Evolutionary conservation across 768 basidiomycete species (phyloP), one percentile per base, ranked within the genome.

Genomic region (Gelatoporia subvermispora): DNA sequence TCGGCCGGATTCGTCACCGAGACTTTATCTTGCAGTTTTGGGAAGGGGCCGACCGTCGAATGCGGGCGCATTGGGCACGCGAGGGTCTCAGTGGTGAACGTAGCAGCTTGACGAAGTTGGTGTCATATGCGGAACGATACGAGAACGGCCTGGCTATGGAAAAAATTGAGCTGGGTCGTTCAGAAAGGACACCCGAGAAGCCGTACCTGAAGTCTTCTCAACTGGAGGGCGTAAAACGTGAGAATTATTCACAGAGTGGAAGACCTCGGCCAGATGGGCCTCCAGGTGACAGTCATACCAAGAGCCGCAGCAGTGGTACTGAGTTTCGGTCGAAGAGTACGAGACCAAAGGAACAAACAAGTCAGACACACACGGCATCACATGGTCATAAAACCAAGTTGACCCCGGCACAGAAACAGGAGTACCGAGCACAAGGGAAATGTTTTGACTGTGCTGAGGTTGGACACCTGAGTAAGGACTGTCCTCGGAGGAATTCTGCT

Each of bases 241-340:
- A n/a, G n/a, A n/a, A n/a, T n/a, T 48, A 55, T 64, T 2, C 63
- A 64, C 34, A 64, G 71, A 36, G 40, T 75, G 0, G 60, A 67
- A 20, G 65, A 64, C 15, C 35, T 72, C 0, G 68, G 55, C 50
- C 57, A 58, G 10, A 66, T 68, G 47, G 65, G 9, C 35, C 35
- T n/a, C 9, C 35, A 35, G 35, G 35, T n/a, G n/a, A n/a, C 9
- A 35, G n/a, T n/a, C 9, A 35, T n/a, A 35, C 35, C 35, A n/a
- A n/a, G 9, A 9, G 35, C 35, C n/a, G 35, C 9, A 9, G 35
- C 9, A 35, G 35, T 9, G n/a, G n/a, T n/a, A 35, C 9, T n/a
- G n/a, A 35, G 9, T 35, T n/a, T 9, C 35, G n/a, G 9, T 9
- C 35, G 35, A 9, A 9, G 35, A 9, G 9, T 35, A n/a, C 35